Percentiles rank a stretch among this genome's conserved stretches.
Conservation (phyloP, 139 green algal species). For the Spirogloea muscicola region DNA sequence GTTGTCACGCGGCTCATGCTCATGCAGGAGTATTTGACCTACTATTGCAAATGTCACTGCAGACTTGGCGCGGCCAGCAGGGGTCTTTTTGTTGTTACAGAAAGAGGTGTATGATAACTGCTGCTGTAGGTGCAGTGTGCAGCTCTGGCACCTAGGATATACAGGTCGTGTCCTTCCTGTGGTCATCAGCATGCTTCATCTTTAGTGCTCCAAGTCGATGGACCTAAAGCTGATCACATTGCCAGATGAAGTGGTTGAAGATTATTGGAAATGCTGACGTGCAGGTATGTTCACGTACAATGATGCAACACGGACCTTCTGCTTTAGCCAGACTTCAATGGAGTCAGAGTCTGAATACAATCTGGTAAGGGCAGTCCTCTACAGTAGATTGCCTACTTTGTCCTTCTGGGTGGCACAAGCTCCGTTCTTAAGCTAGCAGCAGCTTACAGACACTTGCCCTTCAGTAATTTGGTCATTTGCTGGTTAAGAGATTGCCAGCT, state of each 20-base stretch:
- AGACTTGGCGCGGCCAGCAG: no score
- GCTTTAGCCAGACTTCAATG: conserved; percentile 37
- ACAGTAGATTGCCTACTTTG: not conserved
- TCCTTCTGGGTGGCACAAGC: not conserved
- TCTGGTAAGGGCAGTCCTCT: not conserved
- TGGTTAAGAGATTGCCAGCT: conserved; percentile 2
- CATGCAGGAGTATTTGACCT: no score
- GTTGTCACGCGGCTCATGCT: no score
- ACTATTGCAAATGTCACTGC: no score
- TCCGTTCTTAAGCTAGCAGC: not conserved
- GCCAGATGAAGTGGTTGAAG: not conserved
- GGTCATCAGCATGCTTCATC: no score
- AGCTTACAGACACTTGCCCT: not conserved
- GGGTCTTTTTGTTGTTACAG: no score
- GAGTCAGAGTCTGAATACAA: conserved; percentile 14
- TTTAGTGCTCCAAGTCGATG: not conserved
- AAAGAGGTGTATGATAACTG: not conserved
- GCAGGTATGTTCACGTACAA: conserved; percentile 78
- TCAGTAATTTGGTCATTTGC: not conserved
- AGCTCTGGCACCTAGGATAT: not conserved
- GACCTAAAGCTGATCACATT: not conserved
- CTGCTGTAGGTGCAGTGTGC: not conserved
- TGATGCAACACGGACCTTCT: conserved; percentile 59
- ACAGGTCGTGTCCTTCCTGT: not conserved
- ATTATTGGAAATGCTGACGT: not conserved